Evolutionary conservation across 192 early-diverging fungal species (phyloP), one percentile per base, ranked within the genome.

Genomic region (Spizellomyces sp.): DNA sequence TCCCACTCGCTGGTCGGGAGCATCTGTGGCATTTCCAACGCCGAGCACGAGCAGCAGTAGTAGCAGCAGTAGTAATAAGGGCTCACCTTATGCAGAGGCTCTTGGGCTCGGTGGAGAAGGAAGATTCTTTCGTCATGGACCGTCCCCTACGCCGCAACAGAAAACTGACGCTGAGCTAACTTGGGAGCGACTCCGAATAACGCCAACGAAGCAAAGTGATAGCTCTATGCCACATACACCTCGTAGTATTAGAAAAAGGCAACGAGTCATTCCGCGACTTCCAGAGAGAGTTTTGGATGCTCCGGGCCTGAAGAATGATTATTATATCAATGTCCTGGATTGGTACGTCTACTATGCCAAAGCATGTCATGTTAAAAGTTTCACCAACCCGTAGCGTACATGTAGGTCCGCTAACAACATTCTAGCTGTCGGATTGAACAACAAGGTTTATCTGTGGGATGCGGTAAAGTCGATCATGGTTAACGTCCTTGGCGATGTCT

Each of bases 271-370:
- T 57, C 66, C 66, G 21, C 10, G 52, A n/a, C 9, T 54, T 7
- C 92, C 96, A 0, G 92, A 93, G 69, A 85, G 89, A 43, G 82
- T 96, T 4, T 81, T 98, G 43, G 96, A 98, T 81, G 95, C 95
- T 2, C 94, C 94, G 4, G 88, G 87, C 0, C 71, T 98, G 66
- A 67, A 83, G 73, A 75, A 87, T 75, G 68, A 88, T 68, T 76
- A 77, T 58, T 77, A 77, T 73, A 77, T 80, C 9, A 84, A 81
- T 64, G 64, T 87, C 43, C 47, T 87, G 22, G 81, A 86, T 64
- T 87, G 86, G 86, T 71, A 8, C 15, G 68, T 55, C 63, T 21
- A 8, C 63, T 36, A 17, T n/a, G n/a, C n/a, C n/a, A n/a, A n/a
- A n/a, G n/a, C n/a, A n/a, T n/a, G n/a, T n/a, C n/a, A n/a, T n/a